These are phyloP conservation scores for Inonotus obliquus DNA, from an alignment of 1,284 basidiomycete species.

Conservation along the genomic window DNA sequence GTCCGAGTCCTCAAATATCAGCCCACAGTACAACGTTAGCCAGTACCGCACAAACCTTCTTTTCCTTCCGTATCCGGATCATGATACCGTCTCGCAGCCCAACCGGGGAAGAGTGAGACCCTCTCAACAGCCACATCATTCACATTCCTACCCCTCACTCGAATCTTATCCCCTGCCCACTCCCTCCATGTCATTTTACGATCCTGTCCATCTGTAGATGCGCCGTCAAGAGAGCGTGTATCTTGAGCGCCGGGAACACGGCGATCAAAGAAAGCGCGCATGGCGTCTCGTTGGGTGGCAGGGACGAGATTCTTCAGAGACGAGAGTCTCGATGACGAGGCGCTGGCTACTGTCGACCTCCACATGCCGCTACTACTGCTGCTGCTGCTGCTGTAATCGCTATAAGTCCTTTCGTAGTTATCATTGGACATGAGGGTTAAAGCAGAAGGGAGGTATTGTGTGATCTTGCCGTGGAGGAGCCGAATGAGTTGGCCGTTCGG, in stretches of 20 bases:
- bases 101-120: slow-evolving; percentile 37
- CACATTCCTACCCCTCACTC: slow-evolving; percentile 23
- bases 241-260: slow-evolving; percentile 16
- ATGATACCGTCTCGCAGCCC: slow-evolving; percentile 35
- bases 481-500: not conserved
- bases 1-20: not conserved
- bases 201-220: slow-evolving; percentile 19
- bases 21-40: not conserved
- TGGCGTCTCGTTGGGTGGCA: slow-evolving; percentile 29
- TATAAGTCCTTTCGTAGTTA: not conserved
- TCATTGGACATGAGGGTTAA: slow-evolving; percentile 12
- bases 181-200: slow-evolving; percentile 36
- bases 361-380: not conserved
- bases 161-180: slow-evolving; percentile 46
- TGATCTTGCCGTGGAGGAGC: not conserved
- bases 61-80: slow-evolving; percentile 13
- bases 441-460: not conserved
- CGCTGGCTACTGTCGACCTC: slow-evolving; percentile 1
- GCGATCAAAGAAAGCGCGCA: slow-evolving; percentile 25
- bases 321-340: slow-evolving; percentile 31
- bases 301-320: slow-evolving; percentile 40
- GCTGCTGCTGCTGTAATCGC: too few species aligned
- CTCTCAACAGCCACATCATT: slow-evolving; percentile 27
- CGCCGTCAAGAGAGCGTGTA: not conserved
- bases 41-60: slow-evolving; percentile 14